phyloP scores from a whole-genome alignment of 2,329 filamentous ascomycete genomes.

The Calonectria leucothoes region DNA sequence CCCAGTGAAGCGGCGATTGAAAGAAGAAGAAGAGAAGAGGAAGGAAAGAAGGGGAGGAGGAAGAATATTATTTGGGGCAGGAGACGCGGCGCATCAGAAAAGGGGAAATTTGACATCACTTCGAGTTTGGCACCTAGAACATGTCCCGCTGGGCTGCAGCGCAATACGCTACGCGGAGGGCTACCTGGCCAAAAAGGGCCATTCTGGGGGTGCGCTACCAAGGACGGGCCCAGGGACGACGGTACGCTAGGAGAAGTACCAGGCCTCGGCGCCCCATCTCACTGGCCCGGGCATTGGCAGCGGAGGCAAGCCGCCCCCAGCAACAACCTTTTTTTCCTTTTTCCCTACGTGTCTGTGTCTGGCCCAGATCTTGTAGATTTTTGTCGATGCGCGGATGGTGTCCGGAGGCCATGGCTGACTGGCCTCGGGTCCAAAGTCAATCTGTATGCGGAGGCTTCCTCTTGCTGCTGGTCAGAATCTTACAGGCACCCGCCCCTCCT shows the following conservation, averaged over 20 bases:
- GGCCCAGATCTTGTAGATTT: not conserved
- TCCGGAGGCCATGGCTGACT: not conserved
- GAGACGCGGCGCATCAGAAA: conserved; percentile 45
- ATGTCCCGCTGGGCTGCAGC: conserved; percentile 14
- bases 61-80: conserved; percentile 39
- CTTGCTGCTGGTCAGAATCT: not conserved
- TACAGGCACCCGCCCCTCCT: conserved; percentile 14
- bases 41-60: conserved; percentile 44
- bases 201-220: conserved; percentile 17
- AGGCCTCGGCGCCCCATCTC: conserved; percentile 12
- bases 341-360: not conserved
- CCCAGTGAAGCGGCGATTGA: conserved; percentile 36
- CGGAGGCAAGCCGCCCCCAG: conserved; percentile 3
- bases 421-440: not conserved
- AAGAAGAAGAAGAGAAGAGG: conserved; percentile 41
- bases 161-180: conserved; percentile 9
- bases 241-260: conserved; percentile 7
- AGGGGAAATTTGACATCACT: conserved; percentile 51
- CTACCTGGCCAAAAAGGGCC: conserved; percentile 1
- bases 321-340: conserved; percentile 13
- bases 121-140: conserved; percentile 29
- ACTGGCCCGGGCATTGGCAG: not conserved
- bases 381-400: not conserved
- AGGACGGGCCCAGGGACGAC: conserved; percentile 19
- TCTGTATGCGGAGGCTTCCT: not conserved